Evolutionary conservation across 352 stramenopile genomes (phyloP), one percentile per base, ranked within the genome.

Genomic region (Stramenopiles sp.): DNA sequence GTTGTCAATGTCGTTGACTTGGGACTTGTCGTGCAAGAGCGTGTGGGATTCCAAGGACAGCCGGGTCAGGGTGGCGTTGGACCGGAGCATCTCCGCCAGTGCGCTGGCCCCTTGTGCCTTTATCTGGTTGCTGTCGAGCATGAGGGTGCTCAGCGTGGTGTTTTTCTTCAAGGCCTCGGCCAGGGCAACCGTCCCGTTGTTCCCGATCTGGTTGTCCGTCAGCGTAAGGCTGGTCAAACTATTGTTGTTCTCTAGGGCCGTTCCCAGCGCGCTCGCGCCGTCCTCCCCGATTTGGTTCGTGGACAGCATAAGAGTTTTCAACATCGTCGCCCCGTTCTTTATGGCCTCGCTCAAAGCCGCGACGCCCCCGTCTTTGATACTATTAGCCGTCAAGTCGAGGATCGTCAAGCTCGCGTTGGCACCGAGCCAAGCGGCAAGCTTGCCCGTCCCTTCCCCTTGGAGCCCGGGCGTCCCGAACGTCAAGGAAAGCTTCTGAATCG

Each of bases 341-440:
- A 71, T 35, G 6, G 35, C 4, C 4, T 35, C 35, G 33, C 31
- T 33, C 33, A 71, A 71, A 35, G 53, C 53, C 35, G 33, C 53
- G 33, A 33, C 53, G 12, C 53, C 53, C 6, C 31, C 53, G 12
- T 35, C 35, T 2, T 31, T 35, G 12, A 71, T 71, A 35, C 35
- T 33, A 71, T 71, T 71, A 6, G 53, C 53, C 12, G 31, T 71
- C 12, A 71, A 71, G 35, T 71, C 53, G 4, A 71, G 12, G 4
- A 71, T 2, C 4, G 31, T 31, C 12, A 71, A 6, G 12, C 31
- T 35, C 12, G 53, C 53, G 35, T 71, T 71, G 12, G 33, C 53
- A 4, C 35, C 53, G 31, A 71, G 12, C n/a, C n/a, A n/a, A n/a
- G n/a, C n/a, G n/a, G n/a, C n/a, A n/a, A n/a, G n/a, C n/a, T n/a